Percentiles rank a stretch among this genome's conserved stretches.
These are phyloP conservation scores for Fusarium albidum DNA, from an alignment of 2,329 filamentous ascomycete species.

Conservation along the genomic window DNA sequence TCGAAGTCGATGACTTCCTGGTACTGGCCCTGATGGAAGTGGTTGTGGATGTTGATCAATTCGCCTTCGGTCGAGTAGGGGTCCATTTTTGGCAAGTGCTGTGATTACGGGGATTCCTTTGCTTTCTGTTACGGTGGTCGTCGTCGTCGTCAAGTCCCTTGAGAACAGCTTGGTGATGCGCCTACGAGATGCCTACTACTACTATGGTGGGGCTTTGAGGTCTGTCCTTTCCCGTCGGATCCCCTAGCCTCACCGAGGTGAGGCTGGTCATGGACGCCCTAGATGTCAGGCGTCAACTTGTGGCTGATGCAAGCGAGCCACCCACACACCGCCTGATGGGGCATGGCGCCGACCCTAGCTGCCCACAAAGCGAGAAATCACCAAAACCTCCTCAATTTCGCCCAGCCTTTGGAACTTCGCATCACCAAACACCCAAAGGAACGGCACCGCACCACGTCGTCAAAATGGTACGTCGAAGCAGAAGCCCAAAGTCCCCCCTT, in stretches of 20 bases:
- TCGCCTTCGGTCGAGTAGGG: constrained; percentile 76
- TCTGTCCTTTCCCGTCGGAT: constrained; percentile 35
- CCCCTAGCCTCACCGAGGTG: constrained; percentile 34
- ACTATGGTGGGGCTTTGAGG: constrained; percentile 40
- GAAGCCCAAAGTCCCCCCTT: constrained; percentile 27
- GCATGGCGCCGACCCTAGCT: constrained; percentile 49
- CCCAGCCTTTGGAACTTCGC: constrained; percentile 47
- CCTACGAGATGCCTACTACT: constrained; percentile 33
- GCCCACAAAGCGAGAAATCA: constrained; percentile 56
- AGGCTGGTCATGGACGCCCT: constrained; percentile 35
- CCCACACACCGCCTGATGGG: constrained; percentile 44
- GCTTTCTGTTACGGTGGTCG: constrained; percentile 13
- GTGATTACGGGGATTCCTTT: constrained; percentile 16
- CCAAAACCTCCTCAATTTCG: constrained; percentile 53
- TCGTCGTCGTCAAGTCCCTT: constrained; percentile 34
- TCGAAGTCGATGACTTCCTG: constrained; percentile 87
- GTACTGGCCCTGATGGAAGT: constrained; percentile 85
- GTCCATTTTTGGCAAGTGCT: constrained; percentile 62
- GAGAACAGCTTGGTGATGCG: constrained; percentile 44
- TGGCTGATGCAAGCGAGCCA: constrained; percentile 40
- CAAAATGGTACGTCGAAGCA: constrained; percentile 56
- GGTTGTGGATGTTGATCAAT: constrained; percentile 74
- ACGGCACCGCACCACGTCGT: constrained; percentile 56
- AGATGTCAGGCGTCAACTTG: constrained; percentile 33
- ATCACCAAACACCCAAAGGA: constrained; percentile 53